Evolutionary conservation across 164 flowering plant genomes (phyloP).

Genomic region (Magnolia officinalis): DNA sequence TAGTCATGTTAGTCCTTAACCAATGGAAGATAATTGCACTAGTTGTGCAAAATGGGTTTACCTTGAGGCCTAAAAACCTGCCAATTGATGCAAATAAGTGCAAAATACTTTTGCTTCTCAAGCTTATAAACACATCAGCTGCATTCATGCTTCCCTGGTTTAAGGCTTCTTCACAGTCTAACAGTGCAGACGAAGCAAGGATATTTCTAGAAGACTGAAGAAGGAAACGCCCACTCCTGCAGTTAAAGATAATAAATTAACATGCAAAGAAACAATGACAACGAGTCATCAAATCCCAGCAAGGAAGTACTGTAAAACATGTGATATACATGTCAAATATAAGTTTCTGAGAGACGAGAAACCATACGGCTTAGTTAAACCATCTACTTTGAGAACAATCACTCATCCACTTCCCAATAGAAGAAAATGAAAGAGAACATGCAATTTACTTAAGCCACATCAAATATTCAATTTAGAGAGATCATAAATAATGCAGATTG

Average conservation of each 20-base stretch:
- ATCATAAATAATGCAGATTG: no score
- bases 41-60: slow-evolving; percentile 15
- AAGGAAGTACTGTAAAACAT: neutral
- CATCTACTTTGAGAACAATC: no score
- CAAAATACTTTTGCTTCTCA: slow-evolving; percentile 81
- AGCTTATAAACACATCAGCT: slow-evolving; percentile 64
- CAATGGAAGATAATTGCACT: no score
- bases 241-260: slow-evolving; percentile 11
- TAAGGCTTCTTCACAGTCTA: slow-evolving; percentile 81
- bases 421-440: no score
- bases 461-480: no score
- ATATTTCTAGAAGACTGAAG: slow-evolving; percentile 74
- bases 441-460: no score
- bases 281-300: neutral
- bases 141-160: slow-evolving; percentile 76
- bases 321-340: neutral
- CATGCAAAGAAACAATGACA: neutral
- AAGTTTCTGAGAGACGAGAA: no score
- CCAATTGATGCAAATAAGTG: slow-evolving; percentile 83
- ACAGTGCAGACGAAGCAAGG: slow-evolving; percentile 44
- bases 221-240: slow-evolving; percentile 85
- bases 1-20: no score
- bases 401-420: no score
- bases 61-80: slow-evolving; percentile 88
- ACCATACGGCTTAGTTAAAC: no score